Evolutionary conservation across 352 stramenopile genomes (phyloP), one percentile per base, ranked within the genome.

Genomic region (Peronosclerospora sorghi): DNA sequence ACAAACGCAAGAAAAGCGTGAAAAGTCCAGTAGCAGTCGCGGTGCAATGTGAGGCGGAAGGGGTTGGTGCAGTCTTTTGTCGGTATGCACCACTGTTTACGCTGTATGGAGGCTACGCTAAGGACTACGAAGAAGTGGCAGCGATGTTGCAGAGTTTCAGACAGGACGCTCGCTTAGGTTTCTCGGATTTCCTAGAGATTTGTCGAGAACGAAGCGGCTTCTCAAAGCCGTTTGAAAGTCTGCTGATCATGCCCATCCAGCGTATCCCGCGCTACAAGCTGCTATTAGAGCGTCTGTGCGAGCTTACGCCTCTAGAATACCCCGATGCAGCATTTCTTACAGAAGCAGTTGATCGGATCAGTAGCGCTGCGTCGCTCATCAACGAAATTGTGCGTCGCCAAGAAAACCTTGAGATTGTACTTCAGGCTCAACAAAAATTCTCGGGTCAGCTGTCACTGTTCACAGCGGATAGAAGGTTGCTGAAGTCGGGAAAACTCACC

Each of bases 191-290:
- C 27, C 46, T 92, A 14, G 65, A 83, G 38, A 56, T 37, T 7
- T 92, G 77, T 45, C 60, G 68, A 23, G 44, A 41, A 8, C 58
- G 60, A 35, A 86, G 74, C 37, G 57, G 65, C 15, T 79, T 64
- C 2, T 37, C 60, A 9, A 80, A 86, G 42, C 71, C 55, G 41
- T 92, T 94, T 37, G 75, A 91, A 36, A 92, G 77, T 34, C 48
- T 95, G 24, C 48, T 96, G 24, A 96, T 96, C 51, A 91, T 92
- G 69, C 87, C 87, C 0, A 90, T 96, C 18, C 87, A 96, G 57
- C 75, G 87, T 4, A 91, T 96, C 26, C 87, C 87, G 14, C 67
- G 86, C 1, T 96, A 96, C 59, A 93, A 95, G 36, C 43, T 96
- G 20, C 54, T 96, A 3, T 54, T 96, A 0, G 66, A 92, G 51